phyloP scores from a whole-genome alignment of 805 yeast species.

The Candida silvicultrix region DNA sequence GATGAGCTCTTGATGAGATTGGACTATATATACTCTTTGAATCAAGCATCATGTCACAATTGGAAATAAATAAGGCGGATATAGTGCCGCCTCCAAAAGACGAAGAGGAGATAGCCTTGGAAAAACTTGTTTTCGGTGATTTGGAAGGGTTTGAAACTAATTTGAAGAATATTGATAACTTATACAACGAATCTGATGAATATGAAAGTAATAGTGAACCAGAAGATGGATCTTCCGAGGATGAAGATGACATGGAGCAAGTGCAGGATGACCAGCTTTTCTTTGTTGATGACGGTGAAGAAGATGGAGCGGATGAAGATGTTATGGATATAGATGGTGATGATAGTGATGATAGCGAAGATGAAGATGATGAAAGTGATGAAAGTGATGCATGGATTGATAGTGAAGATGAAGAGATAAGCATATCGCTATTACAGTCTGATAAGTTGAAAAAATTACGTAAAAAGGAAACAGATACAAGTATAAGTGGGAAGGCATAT shows the following conservation, averaged over 20 bases:
- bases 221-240: constrained; percentile 20
- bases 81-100: constrained; percentile 58
- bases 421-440: constrained; percentile 50
- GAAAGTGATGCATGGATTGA: constrained; percentile 69
- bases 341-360: constrained; percentile 17
- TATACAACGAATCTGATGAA: constrained; percentile 39
- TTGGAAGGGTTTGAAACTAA: constrained; percentile 62
- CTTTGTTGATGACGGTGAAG: constrained; percentile 44
- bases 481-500: constrained; percentile 55
- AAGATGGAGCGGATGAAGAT: constrained; percentile 3
- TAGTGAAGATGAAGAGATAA: constrained; percentile 78
- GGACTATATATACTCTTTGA: not conserved
- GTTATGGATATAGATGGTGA: constrained; percentile 39
- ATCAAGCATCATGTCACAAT: not conserved
- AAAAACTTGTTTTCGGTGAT: constrained; percentile 88
- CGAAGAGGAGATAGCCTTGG: constrained; percentile 74
- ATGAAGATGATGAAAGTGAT: constrained; percentile 24
- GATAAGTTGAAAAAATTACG: constrained; percentile 71
- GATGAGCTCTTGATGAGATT: not conserved
- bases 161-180: constrained; percentile 53
- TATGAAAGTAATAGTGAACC: constrained; percentile 30
- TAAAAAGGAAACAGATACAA: constrained; percentile 44
- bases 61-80: constrained; percentile 5
- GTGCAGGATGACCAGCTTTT: constrained; percentile 46
- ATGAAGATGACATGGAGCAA: constrained; percentile 24